phyloP scores from a whole-genome alignment of 768 basidiomycete species.

The Pisolithus albus region DNA sequence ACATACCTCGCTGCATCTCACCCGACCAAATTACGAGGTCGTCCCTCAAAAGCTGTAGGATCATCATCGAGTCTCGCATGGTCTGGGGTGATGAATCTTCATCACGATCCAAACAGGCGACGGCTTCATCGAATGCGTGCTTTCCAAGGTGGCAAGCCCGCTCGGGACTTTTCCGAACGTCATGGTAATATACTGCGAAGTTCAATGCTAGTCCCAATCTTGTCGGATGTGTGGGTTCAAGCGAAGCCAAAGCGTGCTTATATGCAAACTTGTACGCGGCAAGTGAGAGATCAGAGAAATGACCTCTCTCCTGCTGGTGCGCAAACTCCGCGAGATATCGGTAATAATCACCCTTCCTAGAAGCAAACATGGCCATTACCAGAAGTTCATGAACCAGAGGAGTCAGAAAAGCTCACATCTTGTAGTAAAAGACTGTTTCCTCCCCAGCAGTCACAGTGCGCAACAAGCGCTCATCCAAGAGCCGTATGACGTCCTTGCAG shows the following conservation, averaged over 20 bases:
- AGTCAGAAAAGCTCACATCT: constrained; percentile 46
- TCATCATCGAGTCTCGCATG: constrained; percentile 72
- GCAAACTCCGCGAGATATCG: constrained; percentile 87
- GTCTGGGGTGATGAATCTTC: constrained; percentile 35
- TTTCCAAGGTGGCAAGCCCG: constrained; percentile 85
- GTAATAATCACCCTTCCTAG: constrained; percentile 85
- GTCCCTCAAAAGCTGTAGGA: constrained; percentile 75
- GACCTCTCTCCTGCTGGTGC: constrained; percentile 58
- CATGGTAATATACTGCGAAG: constrained; percentile 91
- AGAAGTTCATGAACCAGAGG: background rate
- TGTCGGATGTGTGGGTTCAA: constrained; percentile 78
- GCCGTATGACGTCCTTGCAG: constrained; percentile 71
- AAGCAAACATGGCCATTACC: constrained; percentile 5
- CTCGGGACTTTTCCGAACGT: constrained; percentile 79
- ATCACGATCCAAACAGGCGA: constrained; percentile 50
- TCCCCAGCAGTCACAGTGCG: constrained; percentile 67
- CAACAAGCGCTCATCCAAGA: constrained; percentile 56
- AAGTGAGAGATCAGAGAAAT: constrained; percentile 67
- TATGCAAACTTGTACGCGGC: constrained; percentile 84
- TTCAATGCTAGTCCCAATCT: constrained; percentile 84
- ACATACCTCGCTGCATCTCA: constrained; percentile 50
- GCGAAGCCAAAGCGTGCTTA: constrained; percentile 68
- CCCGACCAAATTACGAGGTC: constrained; percentile 82
- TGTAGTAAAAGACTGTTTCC: constrained; percentile 84
- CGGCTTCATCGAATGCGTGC: constrained; percentile 88